Evolutionary conservation across 2,329 filamentous ascomycete species (phyloP).

Genomic region (Magnaporthales sp.): DNA sequence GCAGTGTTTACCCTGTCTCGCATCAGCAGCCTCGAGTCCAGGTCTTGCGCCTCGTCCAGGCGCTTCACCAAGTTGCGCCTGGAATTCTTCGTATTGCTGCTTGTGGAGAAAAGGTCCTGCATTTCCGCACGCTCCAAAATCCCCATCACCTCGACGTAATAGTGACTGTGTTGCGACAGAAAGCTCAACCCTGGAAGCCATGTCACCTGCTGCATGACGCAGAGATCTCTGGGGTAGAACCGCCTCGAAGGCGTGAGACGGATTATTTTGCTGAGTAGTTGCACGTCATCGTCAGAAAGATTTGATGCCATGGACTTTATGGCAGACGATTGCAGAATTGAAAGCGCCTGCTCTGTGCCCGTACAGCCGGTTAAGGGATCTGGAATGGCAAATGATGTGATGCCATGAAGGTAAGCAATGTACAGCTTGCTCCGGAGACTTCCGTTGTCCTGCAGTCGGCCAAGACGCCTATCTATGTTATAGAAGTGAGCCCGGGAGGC

Average conservation of each 20-base stretch:
- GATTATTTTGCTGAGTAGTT: constrained; percentile 27
- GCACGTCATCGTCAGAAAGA: constrained; percentile 22
- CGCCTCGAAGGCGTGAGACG: constrained; percentile 13
- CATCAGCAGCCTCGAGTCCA: background rate
- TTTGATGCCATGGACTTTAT: constrained; percentile 17
- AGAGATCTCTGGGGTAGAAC: background rate
- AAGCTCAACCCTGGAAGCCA: background rate
- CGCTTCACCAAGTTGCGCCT: background rate
- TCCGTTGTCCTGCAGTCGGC: constrained; percentile 39
- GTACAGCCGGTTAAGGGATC: constrained; percentile 39
- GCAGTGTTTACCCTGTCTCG: background rate
- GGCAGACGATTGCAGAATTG: constrained; percentile 37
- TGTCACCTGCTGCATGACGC: background rate
- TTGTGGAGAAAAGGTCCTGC: background rate
- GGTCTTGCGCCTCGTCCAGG: background rate
- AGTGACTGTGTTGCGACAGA: background rate
- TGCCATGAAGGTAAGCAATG: constrained; percentile 42
- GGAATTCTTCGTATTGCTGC: background rate
- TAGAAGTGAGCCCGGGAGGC: constrained; percentile 29
- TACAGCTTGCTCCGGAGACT: constrained; percentile 42
- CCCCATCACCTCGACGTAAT: background rate
- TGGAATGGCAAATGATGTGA: constrained; percentile 42
- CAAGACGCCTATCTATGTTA: constrained; percentile 37
- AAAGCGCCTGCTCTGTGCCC: constrained; percentile 45
- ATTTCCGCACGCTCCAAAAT: no score